Base-by-base conservation (phyloP, 805 yeast genomes). In the Kluyveromyces wickerhamii region DNA sequence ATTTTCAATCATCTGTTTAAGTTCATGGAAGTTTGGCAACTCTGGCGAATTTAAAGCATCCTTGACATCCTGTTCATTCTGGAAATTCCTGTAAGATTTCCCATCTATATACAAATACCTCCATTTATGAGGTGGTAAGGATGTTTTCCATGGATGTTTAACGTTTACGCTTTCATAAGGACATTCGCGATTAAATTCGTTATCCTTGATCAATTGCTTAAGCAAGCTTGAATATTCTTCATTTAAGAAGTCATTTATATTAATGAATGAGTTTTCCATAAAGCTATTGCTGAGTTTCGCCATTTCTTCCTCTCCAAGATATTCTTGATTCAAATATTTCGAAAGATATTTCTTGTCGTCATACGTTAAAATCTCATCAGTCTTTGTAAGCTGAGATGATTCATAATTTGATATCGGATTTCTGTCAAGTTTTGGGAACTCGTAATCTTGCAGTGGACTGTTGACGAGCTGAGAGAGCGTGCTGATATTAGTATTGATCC, bases 51-150 rank as follows among this genome's bases (percentile, higher is more conserved):
- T 46, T 43, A 60, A 38, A 38, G 52, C 34, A 10, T 47, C 49
- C 15, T 40, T 20, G 21, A 59, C 49, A 17, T 53, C 59, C 15
- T 56, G 54, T 29, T 52, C 53, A 11, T 48, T 43, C 5, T 40
- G 39, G 29, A 56, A 49, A 20, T 53, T 50, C 31, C 54, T 62
- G 9, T 47, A 50, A 9, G 66, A 52, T 37, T 64, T 62, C 3
- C 89, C 89, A 52, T 85, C 94, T 21, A 88, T 67, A 53, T 86
- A 89, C 65, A 86, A 57, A 52, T 69, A 92, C 42, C 96, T 65
- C 62, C 87, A 88, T 54, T 92, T 86, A 52, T 89, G 97, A 7
- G 96, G 92, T 7, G 98, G 97, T 31, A 81, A 72, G 1, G 96
- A 92, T 26, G 87, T 67, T 42, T 80, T 78, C 98, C 98, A 92